Evolutionary conservation across 2,329 filamentous ascomycete genomes (phyloP).

Genomic region (Macrophomina phaseolina): DNA sequence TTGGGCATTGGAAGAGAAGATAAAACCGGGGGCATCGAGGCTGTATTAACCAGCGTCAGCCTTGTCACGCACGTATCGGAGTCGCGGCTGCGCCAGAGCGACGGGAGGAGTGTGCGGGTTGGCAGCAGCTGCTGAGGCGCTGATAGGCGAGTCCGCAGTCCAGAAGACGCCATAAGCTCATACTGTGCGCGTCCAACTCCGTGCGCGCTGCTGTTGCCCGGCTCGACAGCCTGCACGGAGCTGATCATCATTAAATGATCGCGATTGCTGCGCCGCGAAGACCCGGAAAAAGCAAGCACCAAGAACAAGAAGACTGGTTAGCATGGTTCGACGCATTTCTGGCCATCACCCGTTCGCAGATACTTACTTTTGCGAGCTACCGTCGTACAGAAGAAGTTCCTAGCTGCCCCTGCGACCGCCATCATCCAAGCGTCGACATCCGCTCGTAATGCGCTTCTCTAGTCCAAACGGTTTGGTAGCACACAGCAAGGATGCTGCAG

Average conservation of each 20-base stretch:
- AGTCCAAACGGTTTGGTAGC: background rate
- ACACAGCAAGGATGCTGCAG: background rate
- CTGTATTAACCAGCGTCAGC: constrained; percentile 7
- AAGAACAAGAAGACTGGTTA: background rate
- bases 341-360: background rate
- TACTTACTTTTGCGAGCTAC: background rate
- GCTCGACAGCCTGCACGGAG: background rate
- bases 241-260: constrained; percentile 19
- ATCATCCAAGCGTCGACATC: background rate
- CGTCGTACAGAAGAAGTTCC: constrained; percentile 1
- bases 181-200: background rate
- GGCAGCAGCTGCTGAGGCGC: background rate
- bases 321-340: background rate
- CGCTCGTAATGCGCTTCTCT: background rate
- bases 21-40: background rate
- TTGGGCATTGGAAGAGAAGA: constrained; percentile 10
- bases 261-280: constrained; percentile 18
- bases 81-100: constrained; percentile 13
- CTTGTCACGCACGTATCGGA: constrained; percentile 14
- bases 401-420: background rate
- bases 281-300: constrained; percentile 17
- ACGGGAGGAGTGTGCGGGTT: background rate
- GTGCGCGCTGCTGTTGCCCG: background rate
- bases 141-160: constrained; percentile 7
- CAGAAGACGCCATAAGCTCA: background rate